Evolutionary conservation across 2,329 filamentous ascomycete species (phyloP).

Genomic region (Fusarium guadeloupense): DNA sequence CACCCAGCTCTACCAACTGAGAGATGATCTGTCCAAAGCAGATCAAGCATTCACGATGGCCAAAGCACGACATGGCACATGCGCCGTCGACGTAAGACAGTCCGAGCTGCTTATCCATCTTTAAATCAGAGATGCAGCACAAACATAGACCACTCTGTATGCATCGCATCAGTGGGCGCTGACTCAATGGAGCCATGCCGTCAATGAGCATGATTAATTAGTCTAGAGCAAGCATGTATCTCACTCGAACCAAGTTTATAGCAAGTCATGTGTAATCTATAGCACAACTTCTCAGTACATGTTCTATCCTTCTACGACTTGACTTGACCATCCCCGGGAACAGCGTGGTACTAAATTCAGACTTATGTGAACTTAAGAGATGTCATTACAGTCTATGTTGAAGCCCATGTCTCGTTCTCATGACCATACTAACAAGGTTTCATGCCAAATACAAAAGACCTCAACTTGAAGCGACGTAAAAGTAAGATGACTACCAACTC

Average conservation of each 20-base stretch:
- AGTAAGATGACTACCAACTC: too few relatives aligned
- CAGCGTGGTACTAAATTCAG: too few relatives aligned
- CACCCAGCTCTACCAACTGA: conserved; percentile 13
- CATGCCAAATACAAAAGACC: too few relatives aligned
- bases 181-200: conserved; percentile 34
- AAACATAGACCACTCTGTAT: conserved; percentile 29
- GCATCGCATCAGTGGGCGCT: conserved; percentile 30
- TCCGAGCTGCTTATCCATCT: conserved; percentile 24
- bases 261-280: too few relatives aligned
- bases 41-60: conserved; percentile 11
- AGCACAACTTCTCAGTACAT: too few relatives aligned
- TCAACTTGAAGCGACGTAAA: too few relatives aligned
- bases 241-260: conserved; percentile 11
- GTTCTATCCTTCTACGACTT: too few relatives aligned
- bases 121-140: conserved; percentile 38
- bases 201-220: conserved; percentile 34
- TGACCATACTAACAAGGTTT: too few relatives aligned
- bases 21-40: conserved; percentile 10
- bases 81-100: conserved; percentile 36
- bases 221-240: conserved; percentile 30
- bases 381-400: too few relatives aligned
- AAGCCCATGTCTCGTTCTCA: too few relatives aligned
- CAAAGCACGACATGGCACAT: conserved; percentile 37
- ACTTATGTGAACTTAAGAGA: too few relatives aligned
- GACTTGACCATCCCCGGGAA: too few relatives aligned